Percentiles rank a stretch among this genome's conserved stretches.
Conservation (phyloP, 768 basidiomycete species). For the Pholiota molesta region DNA sequence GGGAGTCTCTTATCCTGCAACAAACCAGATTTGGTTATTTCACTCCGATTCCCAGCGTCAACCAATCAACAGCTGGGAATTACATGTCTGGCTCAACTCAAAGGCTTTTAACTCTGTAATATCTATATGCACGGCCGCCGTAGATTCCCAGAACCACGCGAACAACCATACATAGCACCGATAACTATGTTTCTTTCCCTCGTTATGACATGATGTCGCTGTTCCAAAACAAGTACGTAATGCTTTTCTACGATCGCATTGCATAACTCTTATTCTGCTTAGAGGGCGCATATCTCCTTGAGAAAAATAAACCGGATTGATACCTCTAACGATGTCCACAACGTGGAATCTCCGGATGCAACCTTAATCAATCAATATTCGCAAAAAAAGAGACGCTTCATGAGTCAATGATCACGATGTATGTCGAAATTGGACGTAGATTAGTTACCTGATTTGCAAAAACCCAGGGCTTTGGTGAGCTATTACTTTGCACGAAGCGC, state of each 20-base stretch:
- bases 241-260: conserved; percentile 6
- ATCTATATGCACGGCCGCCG: conserved; percentile 14
- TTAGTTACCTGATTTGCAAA: background rate
- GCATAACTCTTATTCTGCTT: background rate
- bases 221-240: conserved; percentile 9
- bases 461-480: conserved; percentile 2
- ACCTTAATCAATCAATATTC: background rate
- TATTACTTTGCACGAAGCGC: background rate
- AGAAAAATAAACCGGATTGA: background rate
- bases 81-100: background rate
- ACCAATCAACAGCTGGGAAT: conserved; percentile 21
- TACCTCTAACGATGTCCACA: background rate
- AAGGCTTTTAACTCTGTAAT: conserved; percentile 13
- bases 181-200: conserved; percentile 15
- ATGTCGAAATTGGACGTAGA: background rate
- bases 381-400: background rate
- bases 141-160: conserved; percentile 25
- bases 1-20: conserved; percentile 10
- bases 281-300: conserved; percentile 2
- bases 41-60: conserved; percentile 1
- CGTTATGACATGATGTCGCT: conserved; percentile 18
- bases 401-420: background rate
- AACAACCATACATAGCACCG: conserved; percentile 15
- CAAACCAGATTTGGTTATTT: conserved; percentile 6
- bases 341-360: background rate